Conservation (phyloP, 2,329 filamentous ascomycete species). For the Ophiostoma quercus region DNA sequence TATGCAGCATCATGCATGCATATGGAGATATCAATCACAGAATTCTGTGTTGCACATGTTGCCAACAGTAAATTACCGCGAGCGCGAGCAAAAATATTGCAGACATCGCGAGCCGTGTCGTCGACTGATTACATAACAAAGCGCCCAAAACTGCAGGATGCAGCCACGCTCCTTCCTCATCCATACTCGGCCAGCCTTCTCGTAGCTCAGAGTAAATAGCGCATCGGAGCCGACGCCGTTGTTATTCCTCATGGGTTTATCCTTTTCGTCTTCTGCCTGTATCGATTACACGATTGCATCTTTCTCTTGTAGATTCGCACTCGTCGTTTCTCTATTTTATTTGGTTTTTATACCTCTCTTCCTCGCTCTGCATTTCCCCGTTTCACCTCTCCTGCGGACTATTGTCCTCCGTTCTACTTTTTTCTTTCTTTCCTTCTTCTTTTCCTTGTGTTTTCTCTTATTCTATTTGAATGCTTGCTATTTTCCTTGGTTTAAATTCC, state of each 20-base stretch:
- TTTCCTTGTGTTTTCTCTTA: not conserved
- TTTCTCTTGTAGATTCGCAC: not conserved
- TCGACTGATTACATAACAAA: not conserved
- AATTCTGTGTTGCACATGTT: not conserved
- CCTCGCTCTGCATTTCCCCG: not conserved
- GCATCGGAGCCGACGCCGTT: not conserved
- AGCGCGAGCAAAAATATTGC: not conserved
- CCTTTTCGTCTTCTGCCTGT: not conserved
- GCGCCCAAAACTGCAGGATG: not conserved
- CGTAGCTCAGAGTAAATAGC: not conserved
- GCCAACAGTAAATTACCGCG: not conserved
- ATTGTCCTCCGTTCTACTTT: not conserved
- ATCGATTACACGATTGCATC: not conserved
- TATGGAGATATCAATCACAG: not conserved
- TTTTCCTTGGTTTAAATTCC: not conserved
- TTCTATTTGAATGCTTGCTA: not conserved
- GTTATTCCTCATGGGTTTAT: not conserved
- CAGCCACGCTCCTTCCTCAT: not conserved
- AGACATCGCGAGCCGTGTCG: not conserved
- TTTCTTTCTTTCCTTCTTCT: not conserved
- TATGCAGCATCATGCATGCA: constrained; percentile 6
- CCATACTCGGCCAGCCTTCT: constrained; percentile 1
- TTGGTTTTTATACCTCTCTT: constrained; percentile 2
- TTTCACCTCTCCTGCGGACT: not conserved
- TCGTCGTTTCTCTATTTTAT: not conserved